Percentiles rank a stretch among this genome's conserved stretches.
Conservation (phyloP, 1,284 basidiomycete genomes). For the Ustilago esculenta region DNA sequence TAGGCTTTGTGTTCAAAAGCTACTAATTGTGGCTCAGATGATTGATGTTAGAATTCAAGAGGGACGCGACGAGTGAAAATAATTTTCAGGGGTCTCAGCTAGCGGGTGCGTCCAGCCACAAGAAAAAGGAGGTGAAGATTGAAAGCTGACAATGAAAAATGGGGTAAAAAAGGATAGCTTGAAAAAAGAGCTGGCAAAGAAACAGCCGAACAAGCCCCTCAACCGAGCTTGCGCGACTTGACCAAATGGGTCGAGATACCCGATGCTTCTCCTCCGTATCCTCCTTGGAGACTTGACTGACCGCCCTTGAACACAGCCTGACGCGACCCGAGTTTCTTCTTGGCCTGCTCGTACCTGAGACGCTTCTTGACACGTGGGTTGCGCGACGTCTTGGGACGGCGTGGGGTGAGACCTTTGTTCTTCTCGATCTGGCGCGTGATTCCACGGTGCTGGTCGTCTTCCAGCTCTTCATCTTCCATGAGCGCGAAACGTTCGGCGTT, state of each 20-base stretch:
- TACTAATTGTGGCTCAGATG: no score
- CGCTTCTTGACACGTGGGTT: conserved; percentile 67
- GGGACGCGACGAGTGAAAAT: no score
- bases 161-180: conserved; percentile 6
- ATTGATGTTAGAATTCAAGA: no score
- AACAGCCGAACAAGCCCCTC: not conserved
- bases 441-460: conserved; percentile 60
- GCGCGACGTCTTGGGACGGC: conserved; percentile 60
- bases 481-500: conserved; percentile 52
- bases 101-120: no score
- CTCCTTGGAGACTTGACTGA: conserved; percentile 60
- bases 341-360: conserved; percentile 63
- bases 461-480: conserved; percentile 54
- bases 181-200: conserved; percentile 6
- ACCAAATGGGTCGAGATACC: conserved; percentile 64
- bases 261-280: conserved; percentile 63
- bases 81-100: no score
- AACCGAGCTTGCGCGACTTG: conserved; percentile 64
- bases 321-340: conserved; percentile 62
- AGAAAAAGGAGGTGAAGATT: not conserved
- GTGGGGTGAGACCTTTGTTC: conserved; percentile 64
- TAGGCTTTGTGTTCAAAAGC: no score
- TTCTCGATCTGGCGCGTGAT: conserved; percentile 65
- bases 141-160: conserved; percentile 1
- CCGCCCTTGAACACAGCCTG: conserved; percentile 66